A percentile compares a stretch with the other conserved stretches of the same genome.
These are phyloP conservation scores for Epichloe baconii DNA, from an alignment of 2,329 filamentous ascomycete genomes.

Conservation along the genomic window DNA sequence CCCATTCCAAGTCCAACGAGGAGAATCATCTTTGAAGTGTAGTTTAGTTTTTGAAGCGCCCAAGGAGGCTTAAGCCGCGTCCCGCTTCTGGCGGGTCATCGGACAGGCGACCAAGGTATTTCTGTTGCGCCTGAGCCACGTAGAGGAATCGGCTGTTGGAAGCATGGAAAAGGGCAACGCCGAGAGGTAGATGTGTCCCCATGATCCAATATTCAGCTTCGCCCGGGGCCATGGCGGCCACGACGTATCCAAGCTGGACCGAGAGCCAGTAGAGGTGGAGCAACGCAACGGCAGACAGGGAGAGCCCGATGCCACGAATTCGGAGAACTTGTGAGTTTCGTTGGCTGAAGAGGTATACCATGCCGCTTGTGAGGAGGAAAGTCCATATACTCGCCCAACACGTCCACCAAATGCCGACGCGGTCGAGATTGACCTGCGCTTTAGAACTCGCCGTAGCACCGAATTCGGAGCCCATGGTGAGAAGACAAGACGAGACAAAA, in stretches of 20 bases:
- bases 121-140: constrained; percentile 37
- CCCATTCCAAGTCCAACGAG: constrained; percentile 41
- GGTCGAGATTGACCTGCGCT: constrained; percentile 11
- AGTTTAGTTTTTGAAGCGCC: constrained; percentile 21
- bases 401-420: constrained; percentile 22
- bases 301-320: constrained; percentile 26
- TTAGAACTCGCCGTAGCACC: constrained; percentile 12
- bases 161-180: constrained; percentile 52
- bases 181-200: constrained; percentile 49
- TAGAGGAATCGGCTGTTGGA: constrained; percentile 47
- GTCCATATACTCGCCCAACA: constrained; percentile 22
- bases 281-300: constrained; percentile 24
- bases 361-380: constrained; percentile 21
- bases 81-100: constrained; percentile 6
- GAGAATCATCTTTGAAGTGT: constrained; percentile 31
- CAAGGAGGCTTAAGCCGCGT: constrained; percentile 12
- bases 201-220: constrained; percentile 50
- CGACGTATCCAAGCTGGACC: constrained; percentile 24
- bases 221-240: constrained; percentile 28
- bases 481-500: no score
- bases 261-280: constrained; percentile 29
- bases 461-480: constrained; percentile 15
- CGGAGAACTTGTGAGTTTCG: constrained; percentile 24
- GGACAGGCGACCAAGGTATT: constrained; percentile 9
- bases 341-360: constrained; percentile 24